Evolutionary conservation across 345 rosid species (phyloP).

Genomic region (Isatis tinctoria): DNA sequence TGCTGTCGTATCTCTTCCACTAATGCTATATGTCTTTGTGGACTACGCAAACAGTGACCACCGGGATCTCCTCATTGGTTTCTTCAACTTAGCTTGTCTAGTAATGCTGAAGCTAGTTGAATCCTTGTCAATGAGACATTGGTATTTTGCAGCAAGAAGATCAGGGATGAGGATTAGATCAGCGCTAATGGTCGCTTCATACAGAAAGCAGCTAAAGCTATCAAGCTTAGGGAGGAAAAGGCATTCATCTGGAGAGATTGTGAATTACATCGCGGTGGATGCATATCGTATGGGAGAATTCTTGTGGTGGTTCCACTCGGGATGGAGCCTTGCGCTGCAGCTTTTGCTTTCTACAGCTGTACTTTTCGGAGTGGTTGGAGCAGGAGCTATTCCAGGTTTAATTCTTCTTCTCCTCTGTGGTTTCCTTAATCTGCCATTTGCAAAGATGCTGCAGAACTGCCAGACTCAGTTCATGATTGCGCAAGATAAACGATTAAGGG

Average conservation of each 20-base stretch:
- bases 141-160: slow-evolving; percentile 60
- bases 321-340: slow-evolving; percentile 53
- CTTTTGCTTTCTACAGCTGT: slow-evolving; percentile 48
- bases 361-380: slow-evolving; percentile 55
- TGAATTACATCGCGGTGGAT: slow-evolving; percentile 72
- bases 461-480: slow-evolving; percentile 63
- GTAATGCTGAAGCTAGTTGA: slow-evolving; percentile 49
- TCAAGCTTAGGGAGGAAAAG: slow-evolving; percentile 60
- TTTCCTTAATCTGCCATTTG: slow-evolving; percentile 56
- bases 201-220: slow-evolving; percentile 58
- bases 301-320: slow-evolving; percentile 69
- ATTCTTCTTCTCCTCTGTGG: slow-evolving; percentile 46
- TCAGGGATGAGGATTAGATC: slow-evolving; percentile 77
- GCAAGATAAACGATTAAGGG: slow-evolving; percentile 63
- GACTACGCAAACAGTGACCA: slow-evolving; percentile 44
- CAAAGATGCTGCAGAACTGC: slow-evolving; percentile 50
- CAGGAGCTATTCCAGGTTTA: slow-evolving; percentile 56
- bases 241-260: slow-evolving; percentile 74
- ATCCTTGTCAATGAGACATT: slow-evolving; percentile 69
- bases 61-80: slow-evolving; percentile 40
- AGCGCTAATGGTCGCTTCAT: slow-evolving; percentile 62
- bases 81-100: slow-evolving; percentile 48
- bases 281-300: slow-evolving; percentile 79
- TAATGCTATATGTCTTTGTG: slow-evolving; percentile 60
- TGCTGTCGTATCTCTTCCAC: slow-evolving; percentile 51